Base-by-base conservation (phyloP, 2,329 filamentous ascomycete genomes). In the Pyrenophora teres region DNA sequence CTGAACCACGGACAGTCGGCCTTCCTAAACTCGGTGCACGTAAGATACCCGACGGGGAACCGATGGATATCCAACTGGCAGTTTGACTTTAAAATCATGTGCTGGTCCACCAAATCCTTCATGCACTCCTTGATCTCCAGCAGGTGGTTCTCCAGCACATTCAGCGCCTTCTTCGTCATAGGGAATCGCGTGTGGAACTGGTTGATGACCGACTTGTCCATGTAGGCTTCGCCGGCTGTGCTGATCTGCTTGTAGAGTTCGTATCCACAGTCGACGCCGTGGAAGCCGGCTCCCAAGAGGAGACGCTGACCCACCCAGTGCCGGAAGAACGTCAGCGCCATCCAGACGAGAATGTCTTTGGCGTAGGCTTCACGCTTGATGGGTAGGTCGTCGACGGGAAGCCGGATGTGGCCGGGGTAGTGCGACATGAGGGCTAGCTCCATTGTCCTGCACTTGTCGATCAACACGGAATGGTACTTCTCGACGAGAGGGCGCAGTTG, bases 311-410 rank as follows among this genome's bases (percentile, higher is more conserved):
- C 70, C 27, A 80, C 61, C 75, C 77, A 81, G 60, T 82, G 76
- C 0, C 77, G 75, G 62, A 80, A 77, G 43, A 79, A 74, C 6
- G 59, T 63, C 6, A 81, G 67, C 3, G 75, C 76, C 67, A 81
- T 78, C 80, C 80, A 82, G 56, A 77, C 71, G 52, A 81, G 73
- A 52, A 82, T 78, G 52, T 82, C 77, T 50, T 74, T 77, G 16
- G 71, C 67, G 55, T 81, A 82, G 13, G 70, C 68, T 38, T 76
- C 73, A 30, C 78, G 76, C 45, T 70, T 72, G 45, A 74, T 70
- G 9, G 77, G 66, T 1, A 64, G 53, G 13, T 64, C 60, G 3
- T 71, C 55, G 9, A 57, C 59, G 6, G 63, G 62, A 1, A 59
- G 56, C 15, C 66, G 59, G 31, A 70, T 66, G 7, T 62, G 52